Base-by-base conservation (phyloP, 1,284 basidiomycete species). In the Marasmius sp. region DNA sequence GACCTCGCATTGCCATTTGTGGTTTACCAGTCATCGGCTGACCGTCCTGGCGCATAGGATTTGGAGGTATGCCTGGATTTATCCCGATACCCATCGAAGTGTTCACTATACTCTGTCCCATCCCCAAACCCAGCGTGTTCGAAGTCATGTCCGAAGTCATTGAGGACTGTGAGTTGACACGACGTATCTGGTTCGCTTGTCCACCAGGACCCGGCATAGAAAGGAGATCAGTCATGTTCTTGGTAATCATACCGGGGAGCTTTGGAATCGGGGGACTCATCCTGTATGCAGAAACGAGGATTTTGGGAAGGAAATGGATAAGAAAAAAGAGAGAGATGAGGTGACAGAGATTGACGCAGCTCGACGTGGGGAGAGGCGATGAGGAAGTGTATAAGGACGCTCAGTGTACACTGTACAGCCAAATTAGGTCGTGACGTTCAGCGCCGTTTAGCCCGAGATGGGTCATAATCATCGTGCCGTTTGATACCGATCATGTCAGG, bases 131-230 rank as follows among this genome's bases (percentile, higher is more conserved):
- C 71, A 83, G 77, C 34, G 37, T 38, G 14, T 34, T 14, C 33
- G n/a, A 6, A 49, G 70, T 61, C 14, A 53, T 61, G 37, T 48
- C 49, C 41, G 67, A 72, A 65, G 77, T 80, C 65, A 83, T 70
- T 50, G 59, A 65, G 16, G 82, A 79, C 69, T 87, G 85, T 22
- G 85, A 84, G 66, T 75, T 72, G 20, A 81, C 80, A 69, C 85
- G 81, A 65, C 85, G 80, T 61, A 80, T 70, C 52, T 63, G 68
- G 61, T 71, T 74, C 59, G 72, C 74, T 61, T 66, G 65, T 20
- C 61, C 66, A 57, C 70, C 16, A n/a, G n/a, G 16, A n/a, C 45
- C 71, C 60, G 70, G 74, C 66, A 83, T n/a, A n/a, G n/a, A n/a
- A n/a, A n/a, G n/a, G n/a, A n/a, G n/a, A n/a, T n/a, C n/a, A n/a